Conservation (phyloP, 2,329 filamentous ascomycete species). For the Lecanosticta acicola region DNA sequence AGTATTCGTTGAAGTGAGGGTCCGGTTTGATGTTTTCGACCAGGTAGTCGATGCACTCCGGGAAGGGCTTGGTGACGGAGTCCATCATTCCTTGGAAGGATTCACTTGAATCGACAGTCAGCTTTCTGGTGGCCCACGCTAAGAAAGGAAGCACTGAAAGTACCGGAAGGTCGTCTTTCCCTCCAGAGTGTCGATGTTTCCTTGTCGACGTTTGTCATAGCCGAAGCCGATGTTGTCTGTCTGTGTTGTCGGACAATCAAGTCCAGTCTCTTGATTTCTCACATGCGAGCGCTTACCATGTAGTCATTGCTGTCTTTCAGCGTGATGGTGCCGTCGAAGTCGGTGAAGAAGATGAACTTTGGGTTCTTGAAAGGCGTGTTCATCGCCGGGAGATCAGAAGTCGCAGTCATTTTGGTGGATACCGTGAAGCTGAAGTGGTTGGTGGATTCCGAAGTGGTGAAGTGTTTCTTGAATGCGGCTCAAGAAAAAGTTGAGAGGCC, state of each 20-base stretch:
- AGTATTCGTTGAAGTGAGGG: slow-evolving; percentile 82
- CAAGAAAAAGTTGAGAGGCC: no score
- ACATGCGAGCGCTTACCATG: slow-evolving; percentile 52
- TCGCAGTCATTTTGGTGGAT: slow-evolving; percentile 14
- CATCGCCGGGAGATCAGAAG: slow-evolving; percentile 41
- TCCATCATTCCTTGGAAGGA: slow-evolving; percentile 90
- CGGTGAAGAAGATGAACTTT: slow-evolving; percentile 95
- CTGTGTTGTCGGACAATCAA: slow-evolving; percentile 56
- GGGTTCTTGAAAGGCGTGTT: slow-evolving; percentile 52
- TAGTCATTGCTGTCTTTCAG: slow-evolving; percentile 64
- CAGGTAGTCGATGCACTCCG: slow-evolving; percentile 73
- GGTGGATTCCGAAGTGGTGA: no score
- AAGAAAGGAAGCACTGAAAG: neutral
- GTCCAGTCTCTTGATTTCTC: slow-evolving; percentile 30
- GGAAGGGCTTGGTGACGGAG: slow-evolving; percentile 72
- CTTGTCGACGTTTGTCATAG: slow-evolving; percentile 59
- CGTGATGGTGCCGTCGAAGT: slow-evolving; percentile 96
- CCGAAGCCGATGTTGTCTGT: slow-evolving; percentile 93
- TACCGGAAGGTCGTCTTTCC: slow-evolving; percentile 66
- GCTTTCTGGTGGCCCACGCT: neutral
- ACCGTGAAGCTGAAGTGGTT: no score
- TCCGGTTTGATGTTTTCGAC: slow-evolving; percentile 81
- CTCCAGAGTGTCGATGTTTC: slow-evolving; percentile 71
- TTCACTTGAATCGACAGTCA: slow-evolving; percentile 46
- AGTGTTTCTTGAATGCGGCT: no score